Percentiles rank a stretch among this genome's conserved stretches.
These are phyloP conservation scores for Salix arbutifolia DNA, from an alignment of 345 rosid genomes.

Conservation along the genomic window DNA sequence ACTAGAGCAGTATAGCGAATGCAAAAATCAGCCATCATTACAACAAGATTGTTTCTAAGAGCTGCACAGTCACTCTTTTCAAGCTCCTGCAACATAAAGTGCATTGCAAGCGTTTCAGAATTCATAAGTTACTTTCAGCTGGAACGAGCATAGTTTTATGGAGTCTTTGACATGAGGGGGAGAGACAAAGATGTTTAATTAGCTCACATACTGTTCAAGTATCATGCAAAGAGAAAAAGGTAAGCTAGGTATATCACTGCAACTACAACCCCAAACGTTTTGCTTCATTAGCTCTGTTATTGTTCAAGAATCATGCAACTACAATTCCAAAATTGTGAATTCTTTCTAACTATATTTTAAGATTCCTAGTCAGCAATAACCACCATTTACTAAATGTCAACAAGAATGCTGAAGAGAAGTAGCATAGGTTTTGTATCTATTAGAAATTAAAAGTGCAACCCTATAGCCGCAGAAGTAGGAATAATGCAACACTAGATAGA, in stretches of 20 bases:
- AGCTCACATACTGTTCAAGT: background rate
- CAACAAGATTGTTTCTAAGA: slow-evolving; percentile 87
- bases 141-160: background rate
- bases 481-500: background rate
- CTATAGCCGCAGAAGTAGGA: no score
- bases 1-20: slow-evolving; percentile 87
- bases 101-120: background rate
- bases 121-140: background rate
- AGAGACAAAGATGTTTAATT: background rate
- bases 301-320: background rate
- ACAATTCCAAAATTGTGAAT: background rate
- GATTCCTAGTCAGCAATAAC: background rate
- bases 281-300: background rate
- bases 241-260: no score
- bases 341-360: background rate
- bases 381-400: background rate
- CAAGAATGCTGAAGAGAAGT: background rate
- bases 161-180: background rate
- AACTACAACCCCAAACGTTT: background rate
- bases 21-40: slow-evolving; percentile 85
- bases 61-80: slow-evolving; percentile 85
- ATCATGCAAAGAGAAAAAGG: background rate
- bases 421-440: background rate
- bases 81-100: slow-evolving; percentile 60
- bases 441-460: background rate